A percentile compares a stretch with the other conserved stretches of the same genome.
Evolutionary conservation across 1,284 basidiomycete species (phyloP).

Genomic region (Gymnopus androsaceus): DNA sequence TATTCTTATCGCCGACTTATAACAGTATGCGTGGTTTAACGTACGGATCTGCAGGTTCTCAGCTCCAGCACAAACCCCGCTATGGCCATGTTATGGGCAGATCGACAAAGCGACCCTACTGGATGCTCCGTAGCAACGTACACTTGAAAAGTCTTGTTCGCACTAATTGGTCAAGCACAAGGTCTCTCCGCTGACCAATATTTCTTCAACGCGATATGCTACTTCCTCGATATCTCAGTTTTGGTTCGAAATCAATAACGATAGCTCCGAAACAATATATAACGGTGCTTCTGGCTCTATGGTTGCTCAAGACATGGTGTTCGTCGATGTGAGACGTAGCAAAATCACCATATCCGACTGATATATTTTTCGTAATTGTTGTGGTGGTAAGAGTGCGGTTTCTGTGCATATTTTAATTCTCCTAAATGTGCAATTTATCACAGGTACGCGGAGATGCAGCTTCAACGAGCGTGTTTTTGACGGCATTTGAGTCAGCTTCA

Average conservation of each 20-base stretch:
- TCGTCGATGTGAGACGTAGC: background rate
- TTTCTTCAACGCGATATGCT: background rate
- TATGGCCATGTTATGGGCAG: slow-evolving; percentile 8
- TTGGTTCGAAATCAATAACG: background rate
- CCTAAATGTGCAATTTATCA: no score
- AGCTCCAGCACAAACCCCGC: background rate
- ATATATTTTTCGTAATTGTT: background rate
- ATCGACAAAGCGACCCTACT: slow-evolving; percentile 2
- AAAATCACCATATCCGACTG: background rate
- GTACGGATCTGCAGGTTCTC: background rate
- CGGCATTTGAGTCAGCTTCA: no score
- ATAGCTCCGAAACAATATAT: background rate
- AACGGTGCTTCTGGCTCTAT: slow-evolving; percentile 6
- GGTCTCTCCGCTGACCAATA: background rate
- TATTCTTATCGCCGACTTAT: background rate
- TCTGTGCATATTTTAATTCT: no score
- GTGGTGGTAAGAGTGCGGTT: background rate
- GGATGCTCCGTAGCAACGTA: slow-evolving; percentile 5
- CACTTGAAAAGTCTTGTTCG: background rate
- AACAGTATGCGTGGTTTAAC: background rate
- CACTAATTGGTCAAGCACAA: background rate
- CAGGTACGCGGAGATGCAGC: no score
- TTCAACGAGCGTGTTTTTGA: no score
- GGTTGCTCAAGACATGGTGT: slow-evolving; percentile 4
- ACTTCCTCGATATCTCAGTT: background rate